Base-by-base conservation (phyloP, 495 filamentous ascomycete genomes). In the Talaromyces adpressus region DNA sequence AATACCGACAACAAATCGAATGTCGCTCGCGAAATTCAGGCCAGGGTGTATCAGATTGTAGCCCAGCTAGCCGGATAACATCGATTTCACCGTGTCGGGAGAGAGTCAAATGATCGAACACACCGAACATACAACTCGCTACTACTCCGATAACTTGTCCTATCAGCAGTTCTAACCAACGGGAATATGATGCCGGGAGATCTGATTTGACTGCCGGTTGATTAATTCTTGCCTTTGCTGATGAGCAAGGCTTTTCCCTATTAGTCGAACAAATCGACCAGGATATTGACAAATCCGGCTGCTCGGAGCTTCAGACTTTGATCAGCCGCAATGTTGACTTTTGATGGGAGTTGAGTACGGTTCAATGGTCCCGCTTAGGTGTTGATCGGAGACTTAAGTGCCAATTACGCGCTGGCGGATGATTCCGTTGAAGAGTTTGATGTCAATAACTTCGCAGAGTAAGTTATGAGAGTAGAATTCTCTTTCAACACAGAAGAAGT, bases 1-100 rank as follows among this genome's bases (percentile, higher is more conserved):
- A 36, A 32, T 34, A 58, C 56, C 56, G 56, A 58, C 56, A 36
- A 22, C 27, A 22, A 34, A 14, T 56, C 52, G 52, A 56, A 58
- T 18, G n/a, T 23, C 22, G 49, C 9, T 52, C 49, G 49, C 49
- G 36, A 41, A 16, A 41, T 41, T 41, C 36, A 41, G 14, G 36
- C 36, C 36, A 41, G 36, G 9, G 36, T 16, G n/a, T 52, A 52
- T 52, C 49, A 52, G 49, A 14, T 41, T 41, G 36, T 6, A 36
- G 34, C 14, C 34, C 41, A 47, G 41, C 45, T 9, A 49, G 45
- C 45, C 5, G n/a, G 18, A 20, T 49, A 49, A 6, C 45, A 49
- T 49, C 18, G 45, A 49, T 18, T 49, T 49, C 45, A 49, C 45
- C 18, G n/a, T 18, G 45, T 20, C 22, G 45, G n/a, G n/a, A 20